Conservation (phyloP, 1,139 yeast genomes). For the Petasospora rhodanensis region DNA sequence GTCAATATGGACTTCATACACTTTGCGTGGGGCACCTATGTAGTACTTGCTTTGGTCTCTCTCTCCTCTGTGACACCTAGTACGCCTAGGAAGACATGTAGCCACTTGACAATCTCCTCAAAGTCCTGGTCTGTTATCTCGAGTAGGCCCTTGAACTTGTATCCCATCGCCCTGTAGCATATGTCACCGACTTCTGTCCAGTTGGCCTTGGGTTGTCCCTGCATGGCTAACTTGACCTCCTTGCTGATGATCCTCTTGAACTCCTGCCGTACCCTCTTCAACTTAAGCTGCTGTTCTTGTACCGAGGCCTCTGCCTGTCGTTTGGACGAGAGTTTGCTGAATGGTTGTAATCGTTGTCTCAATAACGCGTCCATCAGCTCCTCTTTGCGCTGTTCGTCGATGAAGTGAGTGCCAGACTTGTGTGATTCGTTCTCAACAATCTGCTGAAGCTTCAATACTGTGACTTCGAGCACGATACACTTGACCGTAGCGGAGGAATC, state of each 20-base stretch:
- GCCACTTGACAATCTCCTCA: constrained; percentile 20
- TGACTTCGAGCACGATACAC: constrained; percentile 19
- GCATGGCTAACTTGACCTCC: constrained; percentile 16
- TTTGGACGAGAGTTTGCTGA: constrained; percentile 16
- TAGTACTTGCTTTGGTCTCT: not conserved
- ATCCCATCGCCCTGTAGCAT: constrained; percentile 21
- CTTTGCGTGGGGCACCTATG: too few relatives aligned
- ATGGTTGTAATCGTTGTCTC: constrained; percentile 12
- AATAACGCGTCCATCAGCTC: constrained; percentile 23
- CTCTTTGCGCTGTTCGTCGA: constrained; percentile 21
- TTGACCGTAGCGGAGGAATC: constrained; percentile 8
- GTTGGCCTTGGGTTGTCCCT: constrained; percentile 7
- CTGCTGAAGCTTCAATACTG: constrained; percentile 9
- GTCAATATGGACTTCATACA: too few relatives aligned
- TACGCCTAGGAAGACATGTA: constrained; percentile 13
- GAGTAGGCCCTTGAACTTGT: constrained; percentile 15
- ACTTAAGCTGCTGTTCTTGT: constrained; percentile 17
- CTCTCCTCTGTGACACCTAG: constrained; percentile 2
- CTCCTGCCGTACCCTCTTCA: constrained; percentile 14
- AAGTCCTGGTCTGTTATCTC: constrained; percentile 8
- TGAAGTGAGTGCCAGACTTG: constrained; percentile 10
- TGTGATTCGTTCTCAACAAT: constrained; percentile 7
- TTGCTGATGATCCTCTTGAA: constrained; percentile 16
- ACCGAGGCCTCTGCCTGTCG: constrained; percentile 16
- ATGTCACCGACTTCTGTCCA: constrained; percentile 24